A percentile compares a stretch with the other conserved stretches of the same genome.
Evolutionary conservation across 2,329 filamentous ascomycete species (phyloP).

Genomic region (Ophiostoma sp.): DNA sequence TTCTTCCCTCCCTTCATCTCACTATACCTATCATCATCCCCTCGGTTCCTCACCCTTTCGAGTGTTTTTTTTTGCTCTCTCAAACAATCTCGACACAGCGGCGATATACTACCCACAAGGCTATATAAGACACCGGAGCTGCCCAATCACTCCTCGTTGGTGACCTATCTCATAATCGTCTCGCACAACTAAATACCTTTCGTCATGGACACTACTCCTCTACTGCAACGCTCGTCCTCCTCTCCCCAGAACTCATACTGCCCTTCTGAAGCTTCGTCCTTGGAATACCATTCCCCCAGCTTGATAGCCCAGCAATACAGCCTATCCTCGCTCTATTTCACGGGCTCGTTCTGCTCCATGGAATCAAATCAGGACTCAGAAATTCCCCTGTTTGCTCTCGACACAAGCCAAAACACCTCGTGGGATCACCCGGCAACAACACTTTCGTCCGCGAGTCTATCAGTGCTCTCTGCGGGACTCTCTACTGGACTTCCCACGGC

Average conservation of each 20-base stretch:
- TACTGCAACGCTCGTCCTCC: conserved; percentile 42
- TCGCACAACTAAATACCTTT: background rate
- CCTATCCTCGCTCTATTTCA: conserved; percentile 40
- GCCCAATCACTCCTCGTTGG: conserved; percentile 4
- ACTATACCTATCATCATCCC: background rate
- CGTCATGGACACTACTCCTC: conserved; percentile 48
- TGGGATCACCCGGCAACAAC: conserved; percentile 42
- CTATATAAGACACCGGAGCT: conserved; percentile 4
- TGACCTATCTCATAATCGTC: background rate
- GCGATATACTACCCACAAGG: conserved; percentile 8
- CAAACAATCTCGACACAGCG: conserved; percentile 11
- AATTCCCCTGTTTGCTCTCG: conserved; percentile 37
- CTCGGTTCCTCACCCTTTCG: background rate
- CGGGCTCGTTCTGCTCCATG: conserved; percentile 38
- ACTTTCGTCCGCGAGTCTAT: conserved; percentile 39
- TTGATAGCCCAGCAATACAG: conserved; percentile 42
- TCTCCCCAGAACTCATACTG: conserved; percentile 44
- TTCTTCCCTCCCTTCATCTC: background rate
- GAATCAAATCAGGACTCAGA: conserved; percentile 37
- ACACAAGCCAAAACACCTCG: conserved; percentile 39
- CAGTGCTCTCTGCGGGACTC: background rate
- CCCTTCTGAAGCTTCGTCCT: conserved; percentile 39
- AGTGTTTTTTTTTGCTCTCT: background rate
- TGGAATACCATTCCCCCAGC: conserved; percentile 45
- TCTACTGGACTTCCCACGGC: conserved; percentile 41